Evolutionary conservation across 140 eudicot genomes (phyloP).

Genomic region (Ambrosia hybrid): DNA sequence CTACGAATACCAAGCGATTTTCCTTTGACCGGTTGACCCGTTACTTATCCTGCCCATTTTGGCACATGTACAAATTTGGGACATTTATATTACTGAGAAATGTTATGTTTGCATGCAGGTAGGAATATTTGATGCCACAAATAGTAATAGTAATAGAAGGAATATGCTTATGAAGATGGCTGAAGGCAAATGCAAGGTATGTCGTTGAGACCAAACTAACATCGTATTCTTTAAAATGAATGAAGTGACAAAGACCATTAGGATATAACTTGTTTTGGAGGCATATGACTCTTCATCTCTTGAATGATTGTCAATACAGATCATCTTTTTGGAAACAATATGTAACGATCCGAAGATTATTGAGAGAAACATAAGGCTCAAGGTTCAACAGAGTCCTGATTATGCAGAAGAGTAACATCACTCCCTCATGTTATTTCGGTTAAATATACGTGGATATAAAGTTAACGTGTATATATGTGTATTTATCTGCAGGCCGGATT

Average conservation of each 20-base stretch:
- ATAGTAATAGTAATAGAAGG: constrained; percentile 81
- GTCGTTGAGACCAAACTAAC: not conserved
- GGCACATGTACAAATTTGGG: constrained; percentile 2
- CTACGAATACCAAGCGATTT: constrained; percentile 1
- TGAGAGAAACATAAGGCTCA: constrained; percentile 96
- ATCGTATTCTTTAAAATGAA: not conserved
- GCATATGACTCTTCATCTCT: constrained; percentile 5
- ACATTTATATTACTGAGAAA: constrained; percentile 2
- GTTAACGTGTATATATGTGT: constrained; percentile 23
- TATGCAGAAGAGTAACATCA: constrained; percentile 86
- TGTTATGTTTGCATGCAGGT: constrained; percentile 50
- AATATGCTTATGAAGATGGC: constrained; percentile 99
- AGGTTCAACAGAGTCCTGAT: constrained; percentile 98
- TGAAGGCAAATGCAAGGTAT: constrained; percentile 98
- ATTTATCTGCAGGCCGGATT: constrained; percentile 74
- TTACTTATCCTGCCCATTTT: not conserved
- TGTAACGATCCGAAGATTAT: constrained; percentile 82
- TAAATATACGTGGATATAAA: not conserved
- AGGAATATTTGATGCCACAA: constrained; percentile 97
- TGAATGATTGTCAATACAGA: constrained; percentile 45
- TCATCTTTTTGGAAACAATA: constrained; percentile 90
- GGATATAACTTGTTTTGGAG: not conserved
- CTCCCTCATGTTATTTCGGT: constrained; percentile 8
- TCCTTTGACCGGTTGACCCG: not conserved
- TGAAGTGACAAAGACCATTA: not conserved